Percentiles rank a stretch among this genome's conserved stretches.
phyloP scores from a whole-genome alignment of 2,329 filamentous ascomycete species.

The Domatiomyces catenatus region DNA sequence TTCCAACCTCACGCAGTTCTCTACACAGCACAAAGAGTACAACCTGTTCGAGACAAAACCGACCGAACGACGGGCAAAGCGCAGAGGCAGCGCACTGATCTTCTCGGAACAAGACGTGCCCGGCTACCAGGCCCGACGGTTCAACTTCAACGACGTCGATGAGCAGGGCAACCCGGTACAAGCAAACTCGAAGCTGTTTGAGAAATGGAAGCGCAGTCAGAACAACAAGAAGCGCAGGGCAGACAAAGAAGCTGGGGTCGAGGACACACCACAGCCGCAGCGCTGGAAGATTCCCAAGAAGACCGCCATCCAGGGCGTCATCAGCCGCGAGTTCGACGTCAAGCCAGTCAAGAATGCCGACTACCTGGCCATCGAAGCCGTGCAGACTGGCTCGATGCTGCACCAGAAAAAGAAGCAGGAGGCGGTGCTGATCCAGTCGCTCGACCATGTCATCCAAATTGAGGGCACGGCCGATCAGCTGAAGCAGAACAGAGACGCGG shows the following conservation, averaged over 20 bases:
- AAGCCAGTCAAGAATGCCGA: constrained; percentile 58
- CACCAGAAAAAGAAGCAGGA: constrained; percentile 41
- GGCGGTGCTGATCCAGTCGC: constrained; percentile 14
- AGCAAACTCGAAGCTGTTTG: constrained; percentile 30
- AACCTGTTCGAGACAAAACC: constrained; percentile 54
- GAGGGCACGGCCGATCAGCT: not conserved
- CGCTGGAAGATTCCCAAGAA: constrained; percentile 56
- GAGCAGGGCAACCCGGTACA: constrained; percentile 28
- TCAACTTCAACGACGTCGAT: constrained; percentile 24
- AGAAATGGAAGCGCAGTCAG: constrained; percentile 30
- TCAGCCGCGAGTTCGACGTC: constrained; percentile 62
- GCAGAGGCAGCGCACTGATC: constrained; percentile 68
- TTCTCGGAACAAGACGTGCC: constrained; percentile 90
- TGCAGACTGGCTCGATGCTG: constrained; percentile 44
- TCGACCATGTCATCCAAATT: not conserved
- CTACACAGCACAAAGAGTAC: constrained; percentile 74
- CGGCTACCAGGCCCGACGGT: constrained; percentile 41
- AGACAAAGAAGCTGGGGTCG: constrained; percentile 18
- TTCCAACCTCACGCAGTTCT: constrained; percentile 48
- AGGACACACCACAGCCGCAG: constrained; percentile 27
- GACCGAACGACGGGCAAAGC: constrained; percentile 26
- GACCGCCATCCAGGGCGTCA: constrained; percentile 57
- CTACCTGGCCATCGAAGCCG: constrained; percentile 46
- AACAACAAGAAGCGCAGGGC: constrained; percentile 23
- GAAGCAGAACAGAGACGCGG: not conserved